Evolutionary conservation across 768 basidiomycete species (phyloP), one percentile per base, ranked within the genome.

Genomic region (Rhodosporidiobolus odoratus): DNA sequence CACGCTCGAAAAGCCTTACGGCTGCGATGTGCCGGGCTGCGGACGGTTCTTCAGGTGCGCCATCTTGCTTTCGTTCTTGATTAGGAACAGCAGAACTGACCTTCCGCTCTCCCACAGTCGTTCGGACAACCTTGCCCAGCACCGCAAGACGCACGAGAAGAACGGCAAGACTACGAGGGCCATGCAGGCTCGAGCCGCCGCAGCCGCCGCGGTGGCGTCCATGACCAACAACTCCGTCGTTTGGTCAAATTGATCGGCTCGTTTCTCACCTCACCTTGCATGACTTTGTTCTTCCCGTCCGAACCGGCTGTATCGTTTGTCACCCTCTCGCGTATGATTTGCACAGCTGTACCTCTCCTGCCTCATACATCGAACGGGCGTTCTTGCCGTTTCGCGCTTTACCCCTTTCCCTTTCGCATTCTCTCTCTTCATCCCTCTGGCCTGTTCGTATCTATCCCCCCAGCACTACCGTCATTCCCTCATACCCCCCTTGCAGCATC

Each of bases 111-210:
- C 25, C n/a, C 10, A 17, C 59, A 70, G 69, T 27, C 69, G 74
- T 25, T 65, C 64, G 77, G 94, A 95, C 78, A 94, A 94, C 76
- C 84, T 97, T 48, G 86, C 85, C 30, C 91, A 95, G 79, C 94
- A 97, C 78, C 77, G 88, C 68, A 85, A 90, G 71, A 92, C 91
- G 58, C 93, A 95, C 80, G 83, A 84, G 65, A 81, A 84, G n/a
- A 75, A 74, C 41, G 79, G 72, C 32, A 65, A 72, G 35, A 74
- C 63, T 23, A 34, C 63, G 30, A 50, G 63, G 17, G 58, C 58
- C 30, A 64, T 69, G 62, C 50, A 41, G 34, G 58, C 58, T 5
- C 45, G 38, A 12, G 58, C 57, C 15, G 47, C 48, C 10, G 62
- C 56, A 10, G 53, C 38, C 12, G 62, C 50, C 21, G 41, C 9